Conservation (phyloP, 495 filamentous ascomycete species). For the Lasiosphaeria ovina region DNA sequence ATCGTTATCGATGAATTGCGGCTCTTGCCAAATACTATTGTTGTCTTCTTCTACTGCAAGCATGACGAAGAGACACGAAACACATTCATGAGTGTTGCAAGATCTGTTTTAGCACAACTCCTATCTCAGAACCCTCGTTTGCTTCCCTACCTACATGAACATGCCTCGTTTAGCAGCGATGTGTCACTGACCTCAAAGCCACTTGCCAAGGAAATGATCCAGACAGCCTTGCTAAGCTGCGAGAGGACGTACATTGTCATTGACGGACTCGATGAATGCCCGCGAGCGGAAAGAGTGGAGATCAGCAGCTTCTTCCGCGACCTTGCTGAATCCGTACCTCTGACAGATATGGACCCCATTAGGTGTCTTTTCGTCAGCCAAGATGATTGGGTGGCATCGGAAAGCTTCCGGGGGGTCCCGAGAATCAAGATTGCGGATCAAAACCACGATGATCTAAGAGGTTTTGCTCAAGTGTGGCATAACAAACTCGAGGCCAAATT, state of each 20-base stretch:
- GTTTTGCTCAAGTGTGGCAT: background rate
- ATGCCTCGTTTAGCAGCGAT: background rate
- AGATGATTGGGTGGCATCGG: slow-evolving; percentile 4
- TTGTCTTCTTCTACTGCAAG: slow-evolving; percentile 11
- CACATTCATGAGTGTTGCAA: background rate
- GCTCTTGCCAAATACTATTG: background rate
- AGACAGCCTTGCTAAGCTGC: background rate
- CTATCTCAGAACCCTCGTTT: background rate
- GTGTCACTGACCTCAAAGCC: background rate
- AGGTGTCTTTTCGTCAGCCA: slow-evolving; percentile 13
- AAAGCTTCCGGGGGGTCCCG: background rate
- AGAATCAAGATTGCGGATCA: slow-evolving; percentile 1
- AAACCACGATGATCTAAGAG: background rate
- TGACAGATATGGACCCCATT: background rate
- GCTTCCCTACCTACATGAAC: background rate
- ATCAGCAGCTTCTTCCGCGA: slow-evolving; percentile 5
- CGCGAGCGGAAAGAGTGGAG: background rate
- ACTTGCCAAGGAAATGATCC: background rate
- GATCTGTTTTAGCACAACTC: slow-evolving; percentile 1
- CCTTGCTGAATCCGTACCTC: background rate
- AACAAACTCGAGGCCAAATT: background rate
- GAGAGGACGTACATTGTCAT: background rate
- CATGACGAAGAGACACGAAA: background rate
- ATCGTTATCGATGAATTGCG: background rate
- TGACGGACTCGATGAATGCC: slow-evolving; percentile 10